Base-by-base conservation (phyloP, 139 green algal genomes). In the Monoraphidium neglectum region DNA sequence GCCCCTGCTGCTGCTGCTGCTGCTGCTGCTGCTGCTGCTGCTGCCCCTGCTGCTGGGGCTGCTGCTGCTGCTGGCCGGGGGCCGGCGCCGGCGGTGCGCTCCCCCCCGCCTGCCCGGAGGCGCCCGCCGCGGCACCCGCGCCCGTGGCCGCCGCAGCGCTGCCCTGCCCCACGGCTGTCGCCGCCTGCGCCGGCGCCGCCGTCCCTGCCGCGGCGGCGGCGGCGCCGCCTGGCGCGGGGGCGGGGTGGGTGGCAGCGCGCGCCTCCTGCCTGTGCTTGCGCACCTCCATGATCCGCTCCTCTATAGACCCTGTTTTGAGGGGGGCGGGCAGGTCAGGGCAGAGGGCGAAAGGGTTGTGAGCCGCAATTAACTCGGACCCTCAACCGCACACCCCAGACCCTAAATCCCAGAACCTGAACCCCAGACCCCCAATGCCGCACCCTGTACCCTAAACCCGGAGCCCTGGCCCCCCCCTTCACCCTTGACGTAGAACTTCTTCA, bases 271-370 rank as follows among this genome's bases (percentile, higher is more conserved):
- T 16, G n/a, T 77, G 36, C 75, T 81, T 80, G 1, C 88, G 77
- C 59, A 94, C 70, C 76, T 92, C 78, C 78, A 93, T 89, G 64
- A 94, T 93, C 60, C 73, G 65, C 78, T 89, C 81, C 77, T 94
- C 89, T 35, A 92, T 72, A 5, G 81, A 88, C 18, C 87, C 87
- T 84, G 28, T 47, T 24, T 2, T 15, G n/a, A 4, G 38, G 21
- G 32, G 24, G 24, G 43, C 8, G 43, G 8, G 8, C 12, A 51
- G 43, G 43, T 8, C 12, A 21, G 8, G 12, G 43, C 12, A 21
- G 8, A 12, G 43, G 43, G 43, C 12, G 8, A 12, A 51, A 12
- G 43, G 43, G 43, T 51, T 8, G 43, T 51, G 43, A 12, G 43
- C 43, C 8, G 43, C 43, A 8, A n/a, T 51, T 8, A 51, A 8